Evolutionary conservation across 2,329 filamentous ascomycete species (phyloP).

Genomic region (Aspergillus pseudotamarii): DNA sequence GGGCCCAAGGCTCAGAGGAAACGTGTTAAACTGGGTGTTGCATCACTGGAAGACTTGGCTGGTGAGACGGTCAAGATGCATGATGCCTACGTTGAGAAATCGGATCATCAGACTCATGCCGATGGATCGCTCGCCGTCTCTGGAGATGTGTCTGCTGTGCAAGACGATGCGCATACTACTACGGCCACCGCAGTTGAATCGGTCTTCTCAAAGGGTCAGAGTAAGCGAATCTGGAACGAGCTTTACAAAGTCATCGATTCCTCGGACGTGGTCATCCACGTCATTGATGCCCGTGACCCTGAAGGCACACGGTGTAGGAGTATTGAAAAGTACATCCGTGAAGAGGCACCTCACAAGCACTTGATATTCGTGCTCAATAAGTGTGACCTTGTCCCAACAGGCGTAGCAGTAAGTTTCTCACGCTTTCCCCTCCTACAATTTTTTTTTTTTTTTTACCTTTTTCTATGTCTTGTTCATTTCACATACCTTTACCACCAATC

Average conservation of each 20-base stretch:
- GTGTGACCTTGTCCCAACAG: constrained; percentile 88
- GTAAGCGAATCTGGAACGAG: constrained; percentile 96
- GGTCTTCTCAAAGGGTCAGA: constrained; percentile 93
- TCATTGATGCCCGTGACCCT: constrained; percentile 86
- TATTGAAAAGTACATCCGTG: constrained; percentile 88
- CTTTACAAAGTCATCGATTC: constrained; percentile 94
- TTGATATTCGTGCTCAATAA: constrained; percentile 88
- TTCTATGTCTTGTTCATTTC: constrained; percentile 5
- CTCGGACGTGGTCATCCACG: constrained; percentile 93
- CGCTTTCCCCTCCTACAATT: constrained; percentile 11
- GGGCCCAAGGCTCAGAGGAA: constrained; percentile 93
- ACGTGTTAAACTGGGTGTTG: constrained; percentile 83
- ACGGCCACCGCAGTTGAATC: constrained; percentile 71
- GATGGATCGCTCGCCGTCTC: constrained; percentile 67
- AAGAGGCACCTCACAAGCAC: constrained; percentile 96
- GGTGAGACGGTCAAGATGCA: constrained; percentile 79
- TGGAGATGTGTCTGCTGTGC: constrained; percentile 51
- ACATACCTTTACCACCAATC: constrained; percentile 21
- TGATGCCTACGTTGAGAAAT: constrained; percentile 76
- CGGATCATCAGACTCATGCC: constrained; percentile 76
- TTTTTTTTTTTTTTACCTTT: constrained; percentile 5
- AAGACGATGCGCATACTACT: constrained; percentile 46
- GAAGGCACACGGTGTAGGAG: constrained; percentile 86
- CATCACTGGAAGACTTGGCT: constrained; percentile 79
- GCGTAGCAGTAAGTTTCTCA: constrained; percentile 80